phyloP scores from a whole-genome alignment of 805 yeast genomes.

The Metschnikowia colocasiae region DNA sequence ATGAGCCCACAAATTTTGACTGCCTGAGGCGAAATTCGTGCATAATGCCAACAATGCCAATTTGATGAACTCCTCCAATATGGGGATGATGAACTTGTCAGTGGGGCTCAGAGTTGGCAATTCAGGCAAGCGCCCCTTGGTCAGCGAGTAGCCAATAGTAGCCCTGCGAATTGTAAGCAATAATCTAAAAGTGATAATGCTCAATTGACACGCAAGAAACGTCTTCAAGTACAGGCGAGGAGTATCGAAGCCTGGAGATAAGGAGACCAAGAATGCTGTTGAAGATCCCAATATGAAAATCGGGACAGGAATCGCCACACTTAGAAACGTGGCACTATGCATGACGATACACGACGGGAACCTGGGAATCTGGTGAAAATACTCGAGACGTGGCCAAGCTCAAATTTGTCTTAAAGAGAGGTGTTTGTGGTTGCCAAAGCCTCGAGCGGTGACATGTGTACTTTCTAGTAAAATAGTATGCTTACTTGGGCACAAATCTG shows the following conservation, averaged over 20 bases:
- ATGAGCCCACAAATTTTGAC: constrained; percentile 2
- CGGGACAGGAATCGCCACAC: constrained; percentile 7
- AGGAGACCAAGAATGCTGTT: background rate
- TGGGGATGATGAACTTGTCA: constrained; percentile 12
- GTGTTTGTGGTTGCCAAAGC: background rate
- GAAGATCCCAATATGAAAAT: background rate
- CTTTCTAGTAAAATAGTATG: background rate
- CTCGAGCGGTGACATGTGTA: background rate
- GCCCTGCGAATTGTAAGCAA: constrained; percentile 9
- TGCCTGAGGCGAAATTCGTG: background rate
- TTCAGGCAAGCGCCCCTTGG: constrained; percentile 11
- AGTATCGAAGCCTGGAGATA: background rate
- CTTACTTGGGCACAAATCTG: constrained; percentile 5
- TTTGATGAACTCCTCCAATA: constrained; percentile 11
- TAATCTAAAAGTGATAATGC: constrained; percentile 4
- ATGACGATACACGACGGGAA: background rate
- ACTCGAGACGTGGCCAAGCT: background rate
- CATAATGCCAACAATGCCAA: constrained; percentile 3
- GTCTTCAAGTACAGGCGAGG: constrained; percentile 1
- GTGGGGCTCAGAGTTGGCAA: constrained; percentile 1
- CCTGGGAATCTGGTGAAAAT: background rate
- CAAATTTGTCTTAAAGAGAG: background rate
- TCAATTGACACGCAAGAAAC: constrained; percentile 7
- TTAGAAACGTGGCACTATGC: constrained; percentile 5
- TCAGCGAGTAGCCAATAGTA: background rate